phyloP scores from a whole-genome alignment of 1,284 basidiomycete species.

The Marasmius tenuissimus region DNA sequence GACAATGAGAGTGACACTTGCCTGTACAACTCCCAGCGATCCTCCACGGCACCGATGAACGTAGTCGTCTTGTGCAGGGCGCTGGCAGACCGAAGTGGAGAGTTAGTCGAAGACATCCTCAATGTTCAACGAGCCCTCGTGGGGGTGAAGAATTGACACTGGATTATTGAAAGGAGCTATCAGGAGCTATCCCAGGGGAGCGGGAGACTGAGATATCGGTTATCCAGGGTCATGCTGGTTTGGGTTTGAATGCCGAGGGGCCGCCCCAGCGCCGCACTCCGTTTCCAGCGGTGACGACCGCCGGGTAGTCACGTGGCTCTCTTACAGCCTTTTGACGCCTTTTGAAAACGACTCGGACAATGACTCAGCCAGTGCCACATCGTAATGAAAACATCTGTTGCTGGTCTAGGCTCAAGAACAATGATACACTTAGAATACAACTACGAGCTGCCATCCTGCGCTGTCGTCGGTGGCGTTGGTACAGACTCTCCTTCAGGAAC shows the following conservation, averaged over 20 bases:
- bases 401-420: no score
- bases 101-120: neutral
- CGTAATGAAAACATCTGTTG: no score
- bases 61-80: slow-evolving; percentile 15
- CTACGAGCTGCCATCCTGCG: neutral
- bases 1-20: slow-evolving; percentile 27
- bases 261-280: no score
- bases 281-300: no score
- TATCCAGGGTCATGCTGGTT: no score
- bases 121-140: neutral
- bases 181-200: neutral
- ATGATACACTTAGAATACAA: no score
- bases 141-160: neutral
- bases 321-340: no score
- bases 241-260: no score
- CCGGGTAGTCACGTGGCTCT: no score
- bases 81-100: neutral
- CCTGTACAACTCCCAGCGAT: slow-evolving; percentile 85
- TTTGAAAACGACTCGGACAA: no score
- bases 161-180: neutral
- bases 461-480: neutral
- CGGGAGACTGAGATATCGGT: no score
- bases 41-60: slow-evolving; percentile 77
- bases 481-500: neutral
- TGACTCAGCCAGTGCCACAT: no score